These are phyloP conservation scores for Curvularia sp. DNA, from an alignment of 2,329 filamentous ascomycete genomes.

Conservation along the genomic window DNA sequence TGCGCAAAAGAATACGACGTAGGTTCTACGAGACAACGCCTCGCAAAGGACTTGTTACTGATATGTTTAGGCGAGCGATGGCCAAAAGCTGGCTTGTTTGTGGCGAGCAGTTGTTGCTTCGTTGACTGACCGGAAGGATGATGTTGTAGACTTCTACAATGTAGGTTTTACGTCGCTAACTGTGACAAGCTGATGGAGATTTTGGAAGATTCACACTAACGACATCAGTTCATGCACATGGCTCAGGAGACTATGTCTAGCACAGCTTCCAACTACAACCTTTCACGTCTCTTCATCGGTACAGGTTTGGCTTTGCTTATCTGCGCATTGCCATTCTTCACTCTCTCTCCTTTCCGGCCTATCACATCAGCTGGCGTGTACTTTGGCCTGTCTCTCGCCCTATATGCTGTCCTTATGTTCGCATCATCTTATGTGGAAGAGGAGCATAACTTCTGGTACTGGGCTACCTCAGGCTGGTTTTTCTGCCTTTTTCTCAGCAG, in stretches of 20 bases:
- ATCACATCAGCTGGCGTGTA: slow-evolving; percentile 60
- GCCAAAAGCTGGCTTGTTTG: slow-evolving; percentile 66
- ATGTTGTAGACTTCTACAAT: slow-evolving; percentile 51
- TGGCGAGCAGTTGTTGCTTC: slow-evolving; percentile 61
- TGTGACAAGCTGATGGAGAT: neutral
- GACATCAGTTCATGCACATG: slow-evolving; percentile 66
- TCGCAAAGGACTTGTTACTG: neutral
- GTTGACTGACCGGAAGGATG: slow-evolving; percentile 13
- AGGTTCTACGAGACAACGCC: neutral
- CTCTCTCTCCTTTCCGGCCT: slow-evolving; percentile 50
- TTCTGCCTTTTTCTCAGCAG: slow-evolving; percentile 56
- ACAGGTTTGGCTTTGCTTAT: slow-evolving; percentile 55
- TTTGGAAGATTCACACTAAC: slow-evolving; percentile 15
- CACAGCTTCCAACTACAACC: slow-evolving; percentile 91
- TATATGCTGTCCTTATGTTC: slow-evolving; percentile 92
- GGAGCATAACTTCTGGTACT: slow-evolving; percentile 99
- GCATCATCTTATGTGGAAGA: slow-evolving; percentile 98
- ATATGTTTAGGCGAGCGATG: slow-evolving; percentile 25
- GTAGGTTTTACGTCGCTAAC: slow-evolving; percentile 41
- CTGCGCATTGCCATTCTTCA: slow-evolving; percentile 48
- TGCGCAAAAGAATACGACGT: neutral
- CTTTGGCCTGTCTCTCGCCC: slow-evolving; percentile 45
- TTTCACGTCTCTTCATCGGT: slow-evolving; percentile 65
- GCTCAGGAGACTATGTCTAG: slow-evolving; percentile 84
- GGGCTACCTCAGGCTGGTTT: slow-evolving; percentile 76